phyloP scores from a whole-genome alignment of 176 grass and related monocot genomes.

The Poa pratensis region DNA sequence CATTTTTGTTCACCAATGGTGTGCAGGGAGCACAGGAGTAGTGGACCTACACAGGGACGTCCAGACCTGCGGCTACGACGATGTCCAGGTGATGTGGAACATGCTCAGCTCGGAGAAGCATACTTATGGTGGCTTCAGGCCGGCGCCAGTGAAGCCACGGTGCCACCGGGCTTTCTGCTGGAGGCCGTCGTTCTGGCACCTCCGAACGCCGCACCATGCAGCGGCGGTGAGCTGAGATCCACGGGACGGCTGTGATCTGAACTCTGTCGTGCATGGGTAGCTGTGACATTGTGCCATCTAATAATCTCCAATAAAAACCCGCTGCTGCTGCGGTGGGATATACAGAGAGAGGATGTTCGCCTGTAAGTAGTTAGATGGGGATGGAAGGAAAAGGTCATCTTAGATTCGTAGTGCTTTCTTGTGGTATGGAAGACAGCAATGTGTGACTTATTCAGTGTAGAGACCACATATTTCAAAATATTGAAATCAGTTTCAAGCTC shows the following conservation, averaged over 20 bases:
- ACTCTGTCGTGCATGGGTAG: not conserved
- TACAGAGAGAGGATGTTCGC: not conserved
- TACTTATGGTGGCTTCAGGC: not conserved
- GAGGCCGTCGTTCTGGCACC: slow-evolving; percentile 48
- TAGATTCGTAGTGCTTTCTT: not conserved
- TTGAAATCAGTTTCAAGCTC: not conserved
- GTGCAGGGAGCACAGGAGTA: slow-evolving; percentile 60
- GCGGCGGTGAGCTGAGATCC: not conserved
- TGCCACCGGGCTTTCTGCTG: not conserved
- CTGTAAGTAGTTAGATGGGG: not conserved
- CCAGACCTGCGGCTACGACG: slow-evolving; percentile 80
- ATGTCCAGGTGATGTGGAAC: slow-evolving; percentile 95
- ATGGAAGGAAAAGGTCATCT: too few species aligned
- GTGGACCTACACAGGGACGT: slow-evolving; percentile 76
- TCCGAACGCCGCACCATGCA: slow-evolving; percentile 11
- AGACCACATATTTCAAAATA: not conserved
- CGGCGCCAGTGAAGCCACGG: slow-evolving; percentile 40
- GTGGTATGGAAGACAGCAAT: not conserved
- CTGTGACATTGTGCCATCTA: not conserved
- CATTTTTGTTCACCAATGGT: not conserved
- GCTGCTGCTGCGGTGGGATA: not conserved
- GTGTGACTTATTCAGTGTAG: not conserved
- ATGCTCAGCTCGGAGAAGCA: slow-evolving; percentile 67
- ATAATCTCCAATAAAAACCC: not conserved
- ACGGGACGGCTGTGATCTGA: not conserved